phyloP scores from a whole-genome alignment of 2,329 filamentous ascomycete genomes.

The Diaporthe sp. region DNA sequence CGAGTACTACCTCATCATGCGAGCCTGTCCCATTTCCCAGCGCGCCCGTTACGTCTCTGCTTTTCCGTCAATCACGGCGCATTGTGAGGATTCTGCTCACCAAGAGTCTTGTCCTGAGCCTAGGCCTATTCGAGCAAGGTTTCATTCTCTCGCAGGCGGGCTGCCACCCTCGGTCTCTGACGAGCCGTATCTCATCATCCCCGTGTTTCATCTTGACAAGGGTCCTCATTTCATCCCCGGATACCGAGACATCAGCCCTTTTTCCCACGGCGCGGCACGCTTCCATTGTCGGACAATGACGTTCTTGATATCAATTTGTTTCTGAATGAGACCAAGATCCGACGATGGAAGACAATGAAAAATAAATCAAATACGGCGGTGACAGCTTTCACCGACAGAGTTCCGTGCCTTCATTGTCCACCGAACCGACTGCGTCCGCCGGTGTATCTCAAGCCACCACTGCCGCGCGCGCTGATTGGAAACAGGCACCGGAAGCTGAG shows the following conservation, averaged over 20 bases:
- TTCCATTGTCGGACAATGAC: conserved; percentile 15
- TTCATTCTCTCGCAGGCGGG: background rate
- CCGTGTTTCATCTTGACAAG: conserved; percentile 34
- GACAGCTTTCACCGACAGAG: background rate
- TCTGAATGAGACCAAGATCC: conserved; percentile 21
- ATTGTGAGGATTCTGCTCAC: conserved; percentile 5
- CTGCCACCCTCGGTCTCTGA: conserved; percentile 25
- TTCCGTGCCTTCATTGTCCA: background rate
- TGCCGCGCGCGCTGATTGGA: conserved; percentile 24
- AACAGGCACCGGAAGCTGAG: conserved; percentile 22
- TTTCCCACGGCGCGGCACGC: conserved; percentile 18
- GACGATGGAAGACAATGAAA: conserved; percentile 4
- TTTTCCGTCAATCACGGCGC: conserved; percentile 23
- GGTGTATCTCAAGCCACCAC: conserved; percentile 9
- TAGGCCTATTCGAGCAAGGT: conserved; percentile 21
- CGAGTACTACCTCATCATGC: conserved; percentile 26
- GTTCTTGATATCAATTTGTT: conserved; percentile 1
- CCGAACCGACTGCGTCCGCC: background rate
- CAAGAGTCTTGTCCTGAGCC: background rate
- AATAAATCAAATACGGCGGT: conserved; percentile 16
- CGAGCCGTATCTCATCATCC: conserved; percentile 31
- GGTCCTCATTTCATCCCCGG: conserved; percentile 27
- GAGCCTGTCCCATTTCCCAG: conserved; percentile 7
- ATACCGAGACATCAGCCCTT: conserved; percentile 30
- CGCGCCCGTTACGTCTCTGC: conserved; percentile 17